Evolutionary conservation across 2,329 filamentous ascomycete species (phyloP).

Genomic region (Talaromyces rugulosus): DNA sequence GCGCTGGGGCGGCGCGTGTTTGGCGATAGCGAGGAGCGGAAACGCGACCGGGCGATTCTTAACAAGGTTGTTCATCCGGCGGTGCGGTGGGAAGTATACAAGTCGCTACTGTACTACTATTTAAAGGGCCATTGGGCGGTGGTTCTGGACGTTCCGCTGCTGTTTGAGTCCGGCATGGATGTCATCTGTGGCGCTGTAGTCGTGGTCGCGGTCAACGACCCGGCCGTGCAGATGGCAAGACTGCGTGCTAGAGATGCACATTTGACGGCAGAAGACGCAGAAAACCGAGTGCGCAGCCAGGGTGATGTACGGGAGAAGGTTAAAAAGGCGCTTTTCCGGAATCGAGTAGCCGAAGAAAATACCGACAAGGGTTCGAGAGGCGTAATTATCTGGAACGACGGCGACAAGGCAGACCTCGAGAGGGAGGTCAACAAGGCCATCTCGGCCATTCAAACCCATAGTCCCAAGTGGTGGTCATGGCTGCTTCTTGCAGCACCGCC

Average conservation of each 20-base stretch:
- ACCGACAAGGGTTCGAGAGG: slow-evolving; percentile 54
- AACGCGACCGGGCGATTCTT: slow-evolving; percentile 68
- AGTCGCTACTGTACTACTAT: slow-evolving; percentile 67
- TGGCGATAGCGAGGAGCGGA: slow-evolving; percentile 66
- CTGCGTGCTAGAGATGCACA: slow-evolving; percentile 72
- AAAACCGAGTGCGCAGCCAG: slow-evolving; percentile 82
- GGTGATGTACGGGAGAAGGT: slow-evolving; percentile 82
- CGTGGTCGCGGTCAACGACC: slow-evolving; percentile 80
- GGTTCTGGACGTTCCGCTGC: slow-evolving; percentile 82
- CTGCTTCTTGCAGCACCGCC: slow-evolving; percentile 66
- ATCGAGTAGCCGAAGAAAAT: slow-evolving; percentile 11
- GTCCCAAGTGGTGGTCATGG: slow-evolving; percentile 82
- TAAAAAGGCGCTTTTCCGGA: slow-evolving; percentile 62
- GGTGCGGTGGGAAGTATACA: slow-evolving; percentile 78
- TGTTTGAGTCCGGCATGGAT: slow-evolving; percentile 88
- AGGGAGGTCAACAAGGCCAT: slow-evolving; percentile 65
- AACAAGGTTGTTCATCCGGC: slow-evolving; percentile 93
- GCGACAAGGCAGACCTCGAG: slow-evolving; percentile 64
- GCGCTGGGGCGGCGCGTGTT: slow-evolving; percentile 84
- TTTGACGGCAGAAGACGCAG: slow-evolving; percentile 77
- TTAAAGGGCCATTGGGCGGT: slow-evolving; percentile 78
- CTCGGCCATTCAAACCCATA: slow-evolving; percentile 55
- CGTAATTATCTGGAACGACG: slow-evolving; percentile 88
- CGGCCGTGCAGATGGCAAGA: slow-evolving; percentile 75
- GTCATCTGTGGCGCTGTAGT: slow-evolving; percentile 77